Base-by-base conservation (phyloP, 2,329 filamentous ascomycete species). In the Proliferodiscus dingleyae region DNA sequence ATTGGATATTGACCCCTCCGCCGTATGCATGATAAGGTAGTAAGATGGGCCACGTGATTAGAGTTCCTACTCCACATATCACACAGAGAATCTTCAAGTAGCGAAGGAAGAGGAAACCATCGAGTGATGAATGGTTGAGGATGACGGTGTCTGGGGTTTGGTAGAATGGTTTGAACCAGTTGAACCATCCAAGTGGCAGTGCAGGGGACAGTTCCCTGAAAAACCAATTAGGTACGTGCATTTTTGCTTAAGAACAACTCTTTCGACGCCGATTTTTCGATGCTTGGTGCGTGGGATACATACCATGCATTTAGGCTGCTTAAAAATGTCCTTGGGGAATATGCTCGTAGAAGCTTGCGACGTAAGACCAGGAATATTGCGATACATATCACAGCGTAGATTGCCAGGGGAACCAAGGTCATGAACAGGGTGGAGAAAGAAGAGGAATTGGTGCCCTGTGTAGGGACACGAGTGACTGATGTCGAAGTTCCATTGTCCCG, bases 21-120 rank as follows among this genome's bases (percentile, higher is more conserved):
- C 81, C 82, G 11, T 77, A 81, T 5, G 71, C 72, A 66, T 85
- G 83, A 60, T 84, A 66, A 0, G 82, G 81, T 58, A 85, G 77
- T 18, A 86, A 64, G 16, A 85, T 70, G 0, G 82, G 81, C 73
- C 77, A 83, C 18, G 79, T 84, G 36, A 85, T 72, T 33, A 68
- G 64, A 52, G 71, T 78, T 41, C 82, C 82, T 8, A 83, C 74
- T 29, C 82, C 66, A 57, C 78, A 81, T 53, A 81, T 78, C 39
- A 79, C 68, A 33, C 78, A 72, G 16, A 75, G 63, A 22, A 83
- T 72, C 61, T 83, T 83, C 43, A 86, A 66, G 54, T 83, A 83
- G 19, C 82, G 78, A 16, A 86, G 69, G 55, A 83, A 75, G 9
- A 86, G 69, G 59, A 80, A 86, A 9, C 75, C 78, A 61, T 86